phyloP scores from a whole-genome alignment of 2,329 filamentous ascomycete genomes.

The Gaeumannomyces sp. region DNA sequence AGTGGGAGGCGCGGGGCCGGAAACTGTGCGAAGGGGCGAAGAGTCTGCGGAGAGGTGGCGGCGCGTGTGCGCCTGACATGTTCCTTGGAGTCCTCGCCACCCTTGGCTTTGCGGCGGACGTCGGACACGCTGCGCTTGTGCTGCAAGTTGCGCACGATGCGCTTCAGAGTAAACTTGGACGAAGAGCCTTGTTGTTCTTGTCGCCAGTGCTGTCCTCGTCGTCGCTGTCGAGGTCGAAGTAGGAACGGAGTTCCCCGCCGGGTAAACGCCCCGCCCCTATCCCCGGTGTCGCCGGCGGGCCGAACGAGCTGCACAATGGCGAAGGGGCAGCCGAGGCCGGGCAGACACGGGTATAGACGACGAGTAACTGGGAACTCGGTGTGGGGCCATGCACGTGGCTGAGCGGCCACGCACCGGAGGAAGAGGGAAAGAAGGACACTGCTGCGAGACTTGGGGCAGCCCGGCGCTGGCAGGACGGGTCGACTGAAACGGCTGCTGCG shows the following conservation, averaged over 20 bases:
- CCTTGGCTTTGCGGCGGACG: slow-evolving; percentile 18
- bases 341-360: neutral
- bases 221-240: slow-evolving; percentile 17
- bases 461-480: neutral
- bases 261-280: neutral
- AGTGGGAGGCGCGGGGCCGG: neutral
- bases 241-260: neutral
- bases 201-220: slow-evolving; percentile 12
- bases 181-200: neutral
- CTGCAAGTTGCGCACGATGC: slow-evolving; percentile 3
- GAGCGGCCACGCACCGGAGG: slow-evolving; percentile 1
- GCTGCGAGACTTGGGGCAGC: neutral
- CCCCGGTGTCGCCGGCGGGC: neutral
- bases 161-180: neutral
- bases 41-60: slow-evolving; percentile 6
- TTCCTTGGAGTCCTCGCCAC: slow-evolving; percentile 10
- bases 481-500: neutral
- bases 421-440: neutral
- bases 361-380: neutral
- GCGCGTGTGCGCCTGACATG: slow-evolving; percentile 11
- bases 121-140: slow-evolving; percentile 32
- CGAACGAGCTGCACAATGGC: neutral
- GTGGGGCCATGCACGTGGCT: neutral
- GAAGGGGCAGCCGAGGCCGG: slow-evolving; percentile 4
- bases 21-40: slow-evolving; percentile 14